These are phyloP conservation scores for Boletus sp. DNA, from an alignment of 1,284 basidiomycete species.

Conservation along the genomic window DNA sequence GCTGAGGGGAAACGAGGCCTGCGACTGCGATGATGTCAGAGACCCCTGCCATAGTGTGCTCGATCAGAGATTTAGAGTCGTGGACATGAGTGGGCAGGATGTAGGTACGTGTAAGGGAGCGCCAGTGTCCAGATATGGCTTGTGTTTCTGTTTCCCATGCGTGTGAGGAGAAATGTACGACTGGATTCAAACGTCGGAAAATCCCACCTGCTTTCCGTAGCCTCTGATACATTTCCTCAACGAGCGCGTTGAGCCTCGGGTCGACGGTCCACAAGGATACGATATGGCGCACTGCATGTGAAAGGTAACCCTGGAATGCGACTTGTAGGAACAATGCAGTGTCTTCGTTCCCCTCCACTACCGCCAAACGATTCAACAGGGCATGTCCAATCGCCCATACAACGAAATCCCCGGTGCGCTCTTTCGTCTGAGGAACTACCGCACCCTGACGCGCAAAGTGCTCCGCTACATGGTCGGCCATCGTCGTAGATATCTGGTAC, in stretches of 20 bases:
- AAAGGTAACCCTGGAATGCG: not conserved
- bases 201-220: conserved; percentile 1
- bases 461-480: not conserved
- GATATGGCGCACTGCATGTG: not conserved
- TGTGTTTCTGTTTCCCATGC: too few relatives aligned
- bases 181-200: too few relatives aligned
- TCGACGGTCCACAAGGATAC: not conserved
- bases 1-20: not conserved
- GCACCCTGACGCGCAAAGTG: not conserved
- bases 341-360: not conserved
- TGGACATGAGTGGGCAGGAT: not conserved
- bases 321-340: not conserved
- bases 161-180: too few relatives aligned
- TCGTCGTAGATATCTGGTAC: not conserved
- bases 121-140: conserved; percentile 1
- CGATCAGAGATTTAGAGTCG: not conserved
- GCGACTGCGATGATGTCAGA: not conserved
- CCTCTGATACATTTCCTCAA: not conserved
- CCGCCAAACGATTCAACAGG: not conserved
- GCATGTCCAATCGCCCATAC: not conserved
- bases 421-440: not conserved
- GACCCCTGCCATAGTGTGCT: not conserved
- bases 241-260: not conserved
- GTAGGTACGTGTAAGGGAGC: not conserved
- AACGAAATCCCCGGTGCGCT: not conserved